Evolutionary conservation across 805 yeast genomes (phyloP).

Genomic region (Sugiyamaella qingdaonensis): DNA sequence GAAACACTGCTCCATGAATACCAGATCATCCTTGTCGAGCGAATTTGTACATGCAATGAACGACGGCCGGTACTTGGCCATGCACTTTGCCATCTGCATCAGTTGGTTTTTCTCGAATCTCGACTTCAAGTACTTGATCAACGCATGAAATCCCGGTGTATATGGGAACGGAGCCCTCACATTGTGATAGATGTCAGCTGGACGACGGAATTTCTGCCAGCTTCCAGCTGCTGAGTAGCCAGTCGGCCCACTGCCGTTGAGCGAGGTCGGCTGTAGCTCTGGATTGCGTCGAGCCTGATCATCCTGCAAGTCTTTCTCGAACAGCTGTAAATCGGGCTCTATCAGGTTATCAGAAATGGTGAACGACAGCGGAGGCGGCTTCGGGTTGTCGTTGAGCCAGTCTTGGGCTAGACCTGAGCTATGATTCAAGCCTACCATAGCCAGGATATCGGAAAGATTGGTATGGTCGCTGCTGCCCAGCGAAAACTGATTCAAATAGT

Average conservation of each 20-base stretch:
- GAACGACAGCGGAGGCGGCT: slow-evolving; percentile 26
- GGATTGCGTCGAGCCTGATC: slow-evolving; percentile 1
- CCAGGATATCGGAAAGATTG: slow-evolving; percentile 11
- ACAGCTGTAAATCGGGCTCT: slow-evolving; percentile 3
- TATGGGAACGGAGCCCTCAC: slow-evolving; percentile 78
- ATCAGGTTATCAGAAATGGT: slow-evolving; percentile 20
- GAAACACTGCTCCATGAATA: slow-evolving; percentile 94
- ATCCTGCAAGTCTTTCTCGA: background rate
- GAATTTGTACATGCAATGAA: slow-evolving; percentile 90
- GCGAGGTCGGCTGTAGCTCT: background rate
- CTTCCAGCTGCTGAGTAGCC: slow-evolving; percentile 6
- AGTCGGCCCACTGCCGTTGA: background rate
- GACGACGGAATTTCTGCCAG: slow-evolving; percentile 7
- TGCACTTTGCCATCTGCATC: slow-evolving; percentile 76
- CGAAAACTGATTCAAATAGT: slow-evolving; percentile 18
- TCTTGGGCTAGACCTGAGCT: slow-evolving; percentile 13
- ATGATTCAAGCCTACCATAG: slow-evolving; percentile 12
- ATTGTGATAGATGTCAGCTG: slow-evolving; percentile 53
- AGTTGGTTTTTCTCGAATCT: slow-evolving; percentile 68
- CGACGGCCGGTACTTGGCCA: slow-evolving; percentile 88
- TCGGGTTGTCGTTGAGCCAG: slow-evolving; percentile 21
- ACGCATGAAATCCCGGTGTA: slow-evolving; percentile 83
- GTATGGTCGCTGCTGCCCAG: slow-evolving; percentile 12
- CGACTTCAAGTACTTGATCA: slow-evolving; percentile 65
- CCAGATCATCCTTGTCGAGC: slow-evolving; percentile 82